A percentile compares a stretch with the other conserved stretches of the same genome.
These are phyloP conservation scores for Panicum hallii DNA, from an alignment of 202 grass and related monocot genomes.

Conservation along the genomic window DNA sequence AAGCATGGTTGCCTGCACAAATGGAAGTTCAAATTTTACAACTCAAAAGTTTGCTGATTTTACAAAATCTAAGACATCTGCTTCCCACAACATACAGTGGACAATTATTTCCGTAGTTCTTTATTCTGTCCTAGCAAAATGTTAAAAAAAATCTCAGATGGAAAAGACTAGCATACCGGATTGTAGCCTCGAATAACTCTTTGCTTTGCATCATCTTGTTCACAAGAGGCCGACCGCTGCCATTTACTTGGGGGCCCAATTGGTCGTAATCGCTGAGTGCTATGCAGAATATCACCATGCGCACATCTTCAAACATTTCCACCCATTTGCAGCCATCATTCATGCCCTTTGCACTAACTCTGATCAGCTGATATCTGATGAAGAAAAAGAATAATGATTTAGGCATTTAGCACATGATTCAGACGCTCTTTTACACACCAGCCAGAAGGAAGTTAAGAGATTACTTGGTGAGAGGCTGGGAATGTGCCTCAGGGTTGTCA, in stretches of 20 bases:
- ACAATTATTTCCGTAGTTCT: not conserved
- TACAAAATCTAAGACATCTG: not conserved
- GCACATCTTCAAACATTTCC: slow-evolving; percentile 99
- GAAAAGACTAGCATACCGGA: slow-evolving; percentile 57
- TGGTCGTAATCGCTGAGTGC: slow-evolving; percentile 84
- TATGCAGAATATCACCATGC: slow-evolving; percentile 84
- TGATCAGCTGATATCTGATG: slow-evolving; percentile 91
- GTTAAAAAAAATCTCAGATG: not conserved
- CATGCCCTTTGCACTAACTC: slow-evolving; percentile 93
- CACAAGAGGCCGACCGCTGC: slow-evolving; percentile 49
- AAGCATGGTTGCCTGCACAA: slow-evolving; percentile 86
- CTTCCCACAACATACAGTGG: not conserved
- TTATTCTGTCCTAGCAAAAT: not conserved
- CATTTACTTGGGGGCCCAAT: slow-evolving; percentile 57
- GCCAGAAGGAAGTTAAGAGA: slow-evolving; percentile 10
- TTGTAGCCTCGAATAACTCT: slow-evolving; percentile 85
- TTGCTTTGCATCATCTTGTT: slow-evolving; percentile 97
- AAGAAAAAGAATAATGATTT: not conserved
- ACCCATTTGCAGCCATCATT: slow-evolving; percentile 97
- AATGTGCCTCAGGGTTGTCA: slow-evolving; percentile 79
- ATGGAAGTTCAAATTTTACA: not conserved
- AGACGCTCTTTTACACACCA: not conserved
- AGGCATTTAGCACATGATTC: not conserved
- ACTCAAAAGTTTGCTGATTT: not conserved
- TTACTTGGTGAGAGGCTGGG: slow-evolving; percentile 89